Evolutionary conservation across 768 basidiomycete genomes (phyloP).

Genomic region (Boletus subparvulus): DNA sequence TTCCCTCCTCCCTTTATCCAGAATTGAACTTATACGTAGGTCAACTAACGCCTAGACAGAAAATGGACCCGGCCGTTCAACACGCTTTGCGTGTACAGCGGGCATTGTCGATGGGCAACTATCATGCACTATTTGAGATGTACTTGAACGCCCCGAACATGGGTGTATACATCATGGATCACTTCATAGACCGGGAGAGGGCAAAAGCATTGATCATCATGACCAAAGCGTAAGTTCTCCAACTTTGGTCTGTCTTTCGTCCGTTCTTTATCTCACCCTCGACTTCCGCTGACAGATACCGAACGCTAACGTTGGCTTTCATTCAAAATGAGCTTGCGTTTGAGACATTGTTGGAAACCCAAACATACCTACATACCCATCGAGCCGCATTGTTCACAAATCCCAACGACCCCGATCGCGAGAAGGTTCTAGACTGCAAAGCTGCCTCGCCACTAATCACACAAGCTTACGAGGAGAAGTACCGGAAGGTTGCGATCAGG

Average conservation of each 20-base stretch:
- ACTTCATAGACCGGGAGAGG: constrained; percentile 92
- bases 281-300: constrained; percentile 59
- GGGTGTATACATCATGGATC: constrained; percentile 99
- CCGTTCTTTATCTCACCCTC: constrained; percentile 1
- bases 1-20: constrained; percentile 30
- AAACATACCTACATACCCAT: constrained; percentile 71
- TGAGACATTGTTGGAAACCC: constrained; percentile 59
- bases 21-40: constrained; percentile 97
- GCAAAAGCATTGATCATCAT: constrained; percentile 84
- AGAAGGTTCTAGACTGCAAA: constrained; percentile 75
- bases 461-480: constrained; percentile 74
- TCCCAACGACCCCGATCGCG: constrained; percentile 56
- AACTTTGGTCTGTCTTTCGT: not conserved
- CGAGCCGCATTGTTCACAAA: constrained; percentile 66
- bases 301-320: constrained; percentile 71
- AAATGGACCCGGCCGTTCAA: constrained; percentile 70
- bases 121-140: constrained; percentile 85
- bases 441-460: constrained; percentile 53
- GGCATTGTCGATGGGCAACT: constrained; percentile 89
- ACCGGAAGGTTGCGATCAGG: constrained; percentile 85
- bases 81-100: constrained; percentile 91
- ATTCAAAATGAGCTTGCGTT: constrained; percentile 83
- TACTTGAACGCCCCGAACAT: constrained; percentile 89
- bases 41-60: constrained; percentile 94
- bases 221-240: constrained; percentile 79